Evolutionary conservation across 768 basidiomycete species (phyloP), one percentile per base, ranked within the genome.

Genomic region (Strobilomyces dryophilus): DNA sequence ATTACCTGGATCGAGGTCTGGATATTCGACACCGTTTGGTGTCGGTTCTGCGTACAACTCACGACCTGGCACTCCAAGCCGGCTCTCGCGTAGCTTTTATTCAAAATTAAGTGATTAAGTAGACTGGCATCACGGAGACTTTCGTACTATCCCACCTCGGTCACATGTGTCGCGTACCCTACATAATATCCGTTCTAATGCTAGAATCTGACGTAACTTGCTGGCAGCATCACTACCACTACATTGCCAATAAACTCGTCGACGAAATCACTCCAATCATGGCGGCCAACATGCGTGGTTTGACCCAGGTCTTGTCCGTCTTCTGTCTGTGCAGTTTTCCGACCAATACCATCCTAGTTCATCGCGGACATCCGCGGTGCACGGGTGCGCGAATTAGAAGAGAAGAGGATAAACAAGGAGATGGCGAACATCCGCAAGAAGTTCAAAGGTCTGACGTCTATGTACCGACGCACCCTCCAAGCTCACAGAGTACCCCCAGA

Each of bases 381-480:
- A 46, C 79, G 95, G 53, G 95, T 98, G 20, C 84, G 95, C 50
- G 97, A 99, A 70, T 74, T 98, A 48, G 97, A 99, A 68, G 95
- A 98, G 79, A 98, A 98, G 74, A 78, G 97, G 51, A 97, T 99
- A 62, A 99, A 99, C 75, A 95, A 98, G 72, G 97, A 99, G 74
- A 98, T 99, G 97, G 97, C 97, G 1, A 98, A 99, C 64, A 99
- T 99, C 57, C 79, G 97, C 55, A 95, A 97, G 78, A 93, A 95
- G 72, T 98, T 99, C 79, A 98, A 98, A 80, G 92, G 94, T 89
- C 45, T 32, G 54, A 14, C 36, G 36, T 42, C 35, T 55, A 46
- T 47, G 65, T 17, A 20, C 34, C 42, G 27, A 47, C 48, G 47
- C 39, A n/a, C 46, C 41, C 43, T 31, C 45, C 39, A 27, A 17